Evolutionary conservation across 2,329 filamentous ascomycete genomes (phyloP).

Genomic region (Alternaria gaisen): DNA sequence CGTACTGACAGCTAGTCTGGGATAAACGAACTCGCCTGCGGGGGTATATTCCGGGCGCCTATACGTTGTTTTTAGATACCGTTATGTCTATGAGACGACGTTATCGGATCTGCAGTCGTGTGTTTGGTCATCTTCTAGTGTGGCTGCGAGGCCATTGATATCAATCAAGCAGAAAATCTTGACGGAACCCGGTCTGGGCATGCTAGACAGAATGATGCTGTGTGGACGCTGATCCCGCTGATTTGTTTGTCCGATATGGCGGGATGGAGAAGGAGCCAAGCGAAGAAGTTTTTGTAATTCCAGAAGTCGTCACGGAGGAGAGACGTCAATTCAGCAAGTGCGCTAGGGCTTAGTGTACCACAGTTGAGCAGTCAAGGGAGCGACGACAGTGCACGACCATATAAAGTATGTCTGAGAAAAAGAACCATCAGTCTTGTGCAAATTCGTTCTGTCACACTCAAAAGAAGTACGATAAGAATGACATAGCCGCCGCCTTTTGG

Average conservation of each 20-base stretch:
- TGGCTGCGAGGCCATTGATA: neutral
- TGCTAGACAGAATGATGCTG: neutral
- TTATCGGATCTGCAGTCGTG: neutral
- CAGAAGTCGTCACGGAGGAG: neutral
- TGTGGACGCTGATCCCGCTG: neutral
- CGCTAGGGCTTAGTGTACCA: constrained; percentile 13
- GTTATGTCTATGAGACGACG: neutral
- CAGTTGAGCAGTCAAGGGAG: neutral
- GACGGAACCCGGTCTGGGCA: neutral
- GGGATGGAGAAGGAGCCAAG: neutral
- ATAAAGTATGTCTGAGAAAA: neutral
- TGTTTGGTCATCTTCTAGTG: neutral
- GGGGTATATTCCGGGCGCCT: constrained; percentile 13
- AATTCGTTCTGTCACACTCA: neutral
- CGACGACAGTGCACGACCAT: neutral
- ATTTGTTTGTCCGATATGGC: neutral
- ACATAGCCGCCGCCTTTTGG: constrained; percentile 2
- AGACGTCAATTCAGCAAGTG: neutral
- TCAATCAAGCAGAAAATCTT: neutral
- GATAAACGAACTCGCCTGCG: constrained; percentile 7
- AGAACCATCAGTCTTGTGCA: neutral
- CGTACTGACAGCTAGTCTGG: constrained; percentile 4
- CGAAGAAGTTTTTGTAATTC: neutral
- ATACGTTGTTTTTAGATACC: constrained; percentile 1
- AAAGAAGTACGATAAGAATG: neutral